Percentiles rank a stretch among this genome's conserved stretches.
phyloP scores from a whole-genome alignment of 1,139 yeast species.

The Torulaspora pretoriensis region DNA sequence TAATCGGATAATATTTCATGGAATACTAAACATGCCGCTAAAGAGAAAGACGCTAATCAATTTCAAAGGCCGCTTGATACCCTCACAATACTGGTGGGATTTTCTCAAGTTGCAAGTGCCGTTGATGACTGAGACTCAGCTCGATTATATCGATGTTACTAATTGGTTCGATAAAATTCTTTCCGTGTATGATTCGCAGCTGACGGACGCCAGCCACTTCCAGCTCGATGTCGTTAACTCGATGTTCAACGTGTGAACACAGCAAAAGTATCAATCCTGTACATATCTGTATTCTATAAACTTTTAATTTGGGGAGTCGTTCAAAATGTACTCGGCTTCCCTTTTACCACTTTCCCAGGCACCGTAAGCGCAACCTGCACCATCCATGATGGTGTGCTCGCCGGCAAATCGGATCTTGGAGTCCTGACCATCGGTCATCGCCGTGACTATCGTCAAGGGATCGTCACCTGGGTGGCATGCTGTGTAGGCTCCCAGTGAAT shows the following conservation, averaged over 20 bases:
- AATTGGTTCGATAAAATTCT: conserved; percentile 31
- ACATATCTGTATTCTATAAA: neutral
- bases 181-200: conserved; percentile 13
- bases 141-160: conserved; percentile 28
- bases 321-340: conserved; percentile 49
- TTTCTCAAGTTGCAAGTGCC: conserved; percentile 29
- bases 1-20: conserved; percentile 26
- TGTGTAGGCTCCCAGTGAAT: conserved; percentile 68
- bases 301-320: conserved; percentile 11
- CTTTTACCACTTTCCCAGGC: conserved; percentile 69
- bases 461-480: conserved; percentile 67
- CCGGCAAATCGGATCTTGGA: conserved; percentile 70
- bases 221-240: conserved; percentile 9
- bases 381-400: conserved; percentile 72
- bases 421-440: conserved; percentile 55
- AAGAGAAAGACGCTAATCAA: conserved; percentile 30
- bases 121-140: conserved; percentile 19
- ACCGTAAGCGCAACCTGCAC: conserved; percentile 83
- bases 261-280: neutral
- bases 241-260: conserved; percentile 9
- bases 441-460: conserved; percentile 53
- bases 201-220: conserved; percentile 10
- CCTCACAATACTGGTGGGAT: conserved; percentile 36
- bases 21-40: conserved; percentile 26
- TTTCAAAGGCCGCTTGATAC: conserved; percentile 29